Conservation (phyloP, 331 rosid species). For the Malus hybrid region DNA sequence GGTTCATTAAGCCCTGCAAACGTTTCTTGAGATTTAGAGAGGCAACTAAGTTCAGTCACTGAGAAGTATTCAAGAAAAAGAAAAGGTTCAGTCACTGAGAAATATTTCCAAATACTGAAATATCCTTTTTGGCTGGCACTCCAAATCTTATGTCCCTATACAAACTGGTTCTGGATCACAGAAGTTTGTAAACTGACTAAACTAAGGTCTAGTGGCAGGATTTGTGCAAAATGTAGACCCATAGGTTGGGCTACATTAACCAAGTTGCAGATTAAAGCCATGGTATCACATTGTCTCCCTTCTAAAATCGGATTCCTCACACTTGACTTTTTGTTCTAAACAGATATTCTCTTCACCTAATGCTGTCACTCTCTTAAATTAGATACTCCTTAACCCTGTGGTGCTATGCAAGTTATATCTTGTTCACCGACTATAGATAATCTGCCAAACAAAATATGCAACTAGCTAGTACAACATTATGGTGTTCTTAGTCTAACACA, state of each 20-base stretch:
- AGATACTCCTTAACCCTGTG: background rate
- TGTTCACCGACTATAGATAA: background rate
- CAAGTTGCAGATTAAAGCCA: constrained; percentile 38
- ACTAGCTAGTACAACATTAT: background rate
- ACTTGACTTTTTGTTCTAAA: constrained; percentile 16
- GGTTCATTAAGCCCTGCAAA: too few relatives aligned
- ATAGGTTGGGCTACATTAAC: constrained; percentile 27
- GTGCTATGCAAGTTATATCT: background rate
- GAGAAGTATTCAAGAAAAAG: too few relatives aligned
- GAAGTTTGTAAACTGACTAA: constrained; percentile 12
- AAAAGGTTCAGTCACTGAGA: too few relatives aligned
- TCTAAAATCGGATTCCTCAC: constrained; percentile 13
- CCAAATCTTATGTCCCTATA: too few relatives aligned
- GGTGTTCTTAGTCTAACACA: background rate
- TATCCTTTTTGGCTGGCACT: too few relatives aligned
- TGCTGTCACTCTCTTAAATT: constrained; percentile 15
- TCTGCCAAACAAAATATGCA: background rate
- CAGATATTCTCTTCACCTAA: constrained; percentile 19
- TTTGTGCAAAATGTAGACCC: constrained; percentile 6
- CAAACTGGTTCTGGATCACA: background rate
- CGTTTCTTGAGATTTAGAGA: too few relatives aligned
- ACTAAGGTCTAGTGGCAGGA: constrained; percentile 25
- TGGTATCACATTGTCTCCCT: constrained; percentile 27
- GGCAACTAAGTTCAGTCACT: too few relatives aligned
- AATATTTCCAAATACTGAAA: too few relatives aligned